Conservation (phyloP, 192 early-diverging fungal genomes). For the Phycomyces blakesleeanus region DNA sequence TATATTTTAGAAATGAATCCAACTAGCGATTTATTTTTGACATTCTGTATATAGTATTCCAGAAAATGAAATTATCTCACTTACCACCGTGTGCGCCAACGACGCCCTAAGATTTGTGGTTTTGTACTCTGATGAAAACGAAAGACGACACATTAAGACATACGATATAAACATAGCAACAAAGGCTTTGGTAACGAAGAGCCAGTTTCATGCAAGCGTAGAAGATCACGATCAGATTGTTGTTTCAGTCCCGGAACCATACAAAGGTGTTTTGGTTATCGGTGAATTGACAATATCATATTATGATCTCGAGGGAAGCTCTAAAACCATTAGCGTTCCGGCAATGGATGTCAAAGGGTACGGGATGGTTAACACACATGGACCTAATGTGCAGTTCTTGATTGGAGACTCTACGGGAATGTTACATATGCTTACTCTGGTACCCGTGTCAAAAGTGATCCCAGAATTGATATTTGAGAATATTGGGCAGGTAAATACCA, state of each 20-base stretch:
- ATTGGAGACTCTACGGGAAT: conserved; percentile 64
- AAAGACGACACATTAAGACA: conserved; percentile 47
- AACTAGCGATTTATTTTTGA: neutral
- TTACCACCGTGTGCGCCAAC: conserved; percentile 41
- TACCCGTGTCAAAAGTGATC: conserved; percentile 23
- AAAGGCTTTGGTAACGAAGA: neutral
- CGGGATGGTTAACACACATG: conserved; percentile 41
- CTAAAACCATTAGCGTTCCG: conserved; percentile 37
- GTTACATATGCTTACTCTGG: conserved; percentile 49
- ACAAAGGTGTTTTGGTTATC: conserved; percentile 54
- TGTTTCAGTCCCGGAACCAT: conserved; percentile 55
- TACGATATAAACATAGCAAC: conserved; percentile 54
- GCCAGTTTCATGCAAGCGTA: conserved; percentile 20
- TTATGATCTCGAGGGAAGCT: conserved; percentile 30
- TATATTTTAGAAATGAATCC: too few relatives aligned
- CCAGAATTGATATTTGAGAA: conserved; percentile 21
- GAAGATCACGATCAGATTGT: conserved; percentile 45
- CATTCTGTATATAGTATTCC: conserved; percentile 36
- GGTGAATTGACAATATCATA: conserved; percentile 56
- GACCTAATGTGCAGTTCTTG: conserved; percentile 53
- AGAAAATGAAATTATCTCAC: conserved; percentile 52
- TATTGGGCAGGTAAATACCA: conserved; percentile 54
- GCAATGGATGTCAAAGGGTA: conserved; percentile 47
- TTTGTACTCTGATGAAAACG: conserved; percentile 55
- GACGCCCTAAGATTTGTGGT: conserved; percentile 45